These are phyloP conservation scores for Gigaspora rosea DNA, from an alignment of 192 early-diverging fungal genomes.

Conservation along the genomic window DNA sequence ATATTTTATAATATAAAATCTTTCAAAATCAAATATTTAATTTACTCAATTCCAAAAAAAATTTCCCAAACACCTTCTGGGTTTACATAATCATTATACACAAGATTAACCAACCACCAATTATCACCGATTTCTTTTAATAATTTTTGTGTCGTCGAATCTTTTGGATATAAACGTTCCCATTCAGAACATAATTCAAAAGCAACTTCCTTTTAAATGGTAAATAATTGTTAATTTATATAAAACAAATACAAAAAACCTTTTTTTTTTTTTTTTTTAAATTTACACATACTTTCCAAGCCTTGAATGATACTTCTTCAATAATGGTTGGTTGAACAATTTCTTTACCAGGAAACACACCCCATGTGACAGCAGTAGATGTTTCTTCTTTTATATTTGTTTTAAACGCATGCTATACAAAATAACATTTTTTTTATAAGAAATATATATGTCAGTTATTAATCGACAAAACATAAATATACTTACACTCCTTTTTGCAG, in stretches of 20 bases:
- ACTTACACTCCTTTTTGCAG: slow-evolving; percentile 69
- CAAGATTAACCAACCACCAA: slow-evolving; percentile 92
- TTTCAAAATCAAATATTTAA: neutral
- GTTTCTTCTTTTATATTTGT: slow-evolving; percentile 85
- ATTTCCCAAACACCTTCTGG: slow-evolving; percentile 69
- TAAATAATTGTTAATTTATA: neutral
- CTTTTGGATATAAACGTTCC: slow-evolving; percentile 68
- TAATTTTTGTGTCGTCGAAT: slow-evolving; percentile 52
- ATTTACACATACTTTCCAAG: slow-evolving; percentile 74
- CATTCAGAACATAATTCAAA: slow-evolving; percentile 93
- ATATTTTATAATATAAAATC: no score
- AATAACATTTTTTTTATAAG: neutral
- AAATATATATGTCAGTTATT: neutral
- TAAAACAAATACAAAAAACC: neutral
- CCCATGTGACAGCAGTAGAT: slow-evolving; percentile 98
- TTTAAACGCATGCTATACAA: slow-evolving; percentile 71
- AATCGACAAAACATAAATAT: neutral
- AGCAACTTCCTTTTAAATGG: slow-evolving; percentile 71
- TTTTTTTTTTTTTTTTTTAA: no score
- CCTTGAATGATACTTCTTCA: slow-evolving; percentile 84
- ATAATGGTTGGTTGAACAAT: slow-evolving; percentile 97
- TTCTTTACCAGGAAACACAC: slow-evolving; percentile 95
- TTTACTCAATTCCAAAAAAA: slow-evolving; percentile 38
- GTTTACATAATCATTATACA: slow-evolving; percentile 90
- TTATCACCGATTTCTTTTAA: slow-evolving; percentile 66